A percentile compares a stretch with the other conserved stretches of the same genome.
These are phyloP conservation scores for Penicillium argentinense DNA, from an alignment of 495 filamentous ascomycete genomes.

Conservation along the genomic window DNA sequence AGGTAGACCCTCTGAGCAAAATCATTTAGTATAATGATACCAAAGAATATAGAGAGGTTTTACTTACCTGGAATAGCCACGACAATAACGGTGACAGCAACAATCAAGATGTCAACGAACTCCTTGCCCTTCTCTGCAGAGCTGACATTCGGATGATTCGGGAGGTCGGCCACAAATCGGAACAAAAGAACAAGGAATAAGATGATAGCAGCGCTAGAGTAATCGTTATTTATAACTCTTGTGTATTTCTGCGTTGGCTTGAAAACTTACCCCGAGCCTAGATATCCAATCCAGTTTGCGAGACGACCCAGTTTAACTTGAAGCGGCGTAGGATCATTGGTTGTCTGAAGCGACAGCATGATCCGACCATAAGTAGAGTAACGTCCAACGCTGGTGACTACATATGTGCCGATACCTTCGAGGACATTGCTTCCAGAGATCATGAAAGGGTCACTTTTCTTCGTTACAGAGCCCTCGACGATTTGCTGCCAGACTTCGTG, in stretches of 20 bases:
- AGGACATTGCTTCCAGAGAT: constrained; percentile 65
- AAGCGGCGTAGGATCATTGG: constrained; percentile 62
- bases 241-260: background rate
- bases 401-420: constrained; percentile 63
- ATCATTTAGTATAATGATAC: background rate
- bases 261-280: constrained; percentile 43
- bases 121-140: constrained; percentile 59
- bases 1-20: constrained; percentile 56
- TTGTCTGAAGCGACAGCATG: constrained; percentile 60
- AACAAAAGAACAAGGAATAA: constrained; percentile 64
- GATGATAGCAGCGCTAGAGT: constrained; percentile 54
- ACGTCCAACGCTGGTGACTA: constrained; percentile 63
- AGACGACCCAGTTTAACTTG: constrained; percentile 62
- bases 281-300: constrained; percentile 63
- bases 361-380: constrained; percentile 65
- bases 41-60: background rate
- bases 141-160: constrained; percentile 39
- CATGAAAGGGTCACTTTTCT: constrained; percentile 64
- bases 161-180: constrained; percentile 57
- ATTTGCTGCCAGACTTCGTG: constrained; percentile 59
- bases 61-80: constrained; percentile 60
- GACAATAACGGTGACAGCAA: constrained; percentile 69
- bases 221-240: background rate
- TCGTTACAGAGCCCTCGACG: constrained; percentile 50
- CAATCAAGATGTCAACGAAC: constrained; percentile 67